Conservation (phyloP, 768 basidiomycete species). For the Pisolithus albus region DNA sequence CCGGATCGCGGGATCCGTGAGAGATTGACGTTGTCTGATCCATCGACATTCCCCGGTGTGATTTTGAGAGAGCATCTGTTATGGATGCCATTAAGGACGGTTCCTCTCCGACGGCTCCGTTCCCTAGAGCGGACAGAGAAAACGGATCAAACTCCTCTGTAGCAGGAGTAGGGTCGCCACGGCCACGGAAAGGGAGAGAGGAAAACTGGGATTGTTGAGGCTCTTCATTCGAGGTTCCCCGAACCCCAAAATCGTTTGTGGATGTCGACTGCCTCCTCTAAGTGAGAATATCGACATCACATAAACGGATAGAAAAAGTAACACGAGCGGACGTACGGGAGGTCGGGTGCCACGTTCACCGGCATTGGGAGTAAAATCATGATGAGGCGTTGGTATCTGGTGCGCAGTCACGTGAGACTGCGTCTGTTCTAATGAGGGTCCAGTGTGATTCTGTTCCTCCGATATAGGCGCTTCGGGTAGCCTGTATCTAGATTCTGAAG, state of each 20-base stretch:
- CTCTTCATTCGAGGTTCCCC: constrained; percentile 1
- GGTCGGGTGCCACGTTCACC: constrained; percentile 7
- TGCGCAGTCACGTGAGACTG: constrained; percentile 6
- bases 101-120: constrained; percentile 13
- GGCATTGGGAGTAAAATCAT: constrained; percentile 22
- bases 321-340: constrained; percentile 12
- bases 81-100: constrained; percentile 35
- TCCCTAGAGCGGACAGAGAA: constrained; percentile 3
- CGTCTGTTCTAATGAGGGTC: not conserved
- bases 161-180: constrained; percentile 21
- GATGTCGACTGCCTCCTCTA: constrained; percentile 16
- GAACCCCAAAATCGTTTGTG: constrained; percentile 23
- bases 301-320: constrained; percentile 11
- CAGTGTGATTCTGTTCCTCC: constrained; percentile 8
- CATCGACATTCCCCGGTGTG: constrained; percentile 19
- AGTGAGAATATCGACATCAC: constrained; percentile 13
- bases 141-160: constrained; percentile 3
- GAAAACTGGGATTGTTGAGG: constrained; percentile 39
- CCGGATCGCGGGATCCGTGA: constrained; percentile 28
- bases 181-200: constrained; percentile 53
- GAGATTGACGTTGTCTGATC: constrained; percentile 17
- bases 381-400: constrained; percentile 28
- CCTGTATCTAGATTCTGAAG: constrained; percentile 16
- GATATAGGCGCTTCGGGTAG: not conserved
- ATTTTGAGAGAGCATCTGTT: constrained; percentile 29